phyloP scores from a whole-genome alignment of 2,329 filamentous ascomycete species.

The Ophiosphaerella herpotricha region DNA sequence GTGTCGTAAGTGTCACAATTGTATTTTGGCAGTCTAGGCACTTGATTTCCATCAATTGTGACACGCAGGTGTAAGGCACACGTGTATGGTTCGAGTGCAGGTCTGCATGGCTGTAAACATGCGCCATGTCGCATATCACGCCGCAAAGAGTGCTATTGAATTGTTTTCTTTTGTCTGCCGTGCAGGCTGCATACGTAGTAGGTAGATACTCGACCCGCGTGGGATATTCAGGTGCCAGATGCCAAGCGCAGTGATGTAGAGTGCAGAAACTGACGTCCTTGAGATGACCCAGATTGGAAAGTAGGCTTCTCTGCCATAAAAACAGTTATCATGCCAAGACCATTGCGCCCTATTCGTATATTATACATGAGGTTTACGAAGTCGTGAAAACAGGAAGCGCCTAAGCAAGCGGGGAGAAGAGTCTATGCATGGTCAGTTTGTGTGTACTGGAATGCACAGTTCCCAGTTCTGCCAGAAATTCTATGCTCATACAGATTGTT shows the following conservation, averaged over 20 bases:
- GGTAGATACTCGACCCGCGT: conserved; percentile 9
- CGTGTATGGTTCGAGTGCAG: conserved; percentile 9
- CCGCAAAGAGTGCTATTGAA: conserved; percentile 11
- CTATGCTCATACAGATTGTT: too few species aligned
- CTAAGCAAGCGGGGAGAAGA: conserved; percentile 48
- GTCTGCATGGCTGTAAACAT: conserved; percentile 4
- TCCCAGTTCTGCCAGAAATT: too few species aligned
- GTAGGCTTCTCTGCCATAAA: conserved; percentile 10
- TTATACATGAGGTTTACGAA: conserved; percentile 34
- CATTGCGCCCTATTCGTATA: conserved; percentile 33
- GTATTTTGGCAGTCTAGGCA: conserved; percentile 3
- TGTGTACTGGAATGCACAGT: too few species aligned
- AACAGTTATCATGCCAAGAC: conserved; percentile 15
- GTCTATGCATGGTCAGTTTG: conserved; percentile 31
- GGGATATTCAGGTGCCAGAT: conserved; percentile 11
- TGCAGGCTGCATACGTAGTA: conserved; percentile 17
- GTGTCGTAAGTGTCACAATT: not conserved
- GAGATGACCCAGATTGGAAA: conserved; percentile 4
- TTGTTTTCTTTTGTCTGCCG: conserved; percentile 15
- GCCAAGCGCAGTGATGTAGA: conserved; percentile 18
- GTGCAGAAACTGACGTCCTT: conserved; percentile 5
- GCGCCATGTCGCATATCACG: conserved; percentile 17
- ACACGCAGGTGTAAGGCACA: conserved; percentile 19
- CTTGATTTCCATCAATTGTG: conserved; percentile 13
- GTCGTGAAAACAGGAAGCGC: conserved; percentile 17